Conservation (phyloP, 495 filamentous ascomycete genomes). For the Daldinia loculata region DNA sequence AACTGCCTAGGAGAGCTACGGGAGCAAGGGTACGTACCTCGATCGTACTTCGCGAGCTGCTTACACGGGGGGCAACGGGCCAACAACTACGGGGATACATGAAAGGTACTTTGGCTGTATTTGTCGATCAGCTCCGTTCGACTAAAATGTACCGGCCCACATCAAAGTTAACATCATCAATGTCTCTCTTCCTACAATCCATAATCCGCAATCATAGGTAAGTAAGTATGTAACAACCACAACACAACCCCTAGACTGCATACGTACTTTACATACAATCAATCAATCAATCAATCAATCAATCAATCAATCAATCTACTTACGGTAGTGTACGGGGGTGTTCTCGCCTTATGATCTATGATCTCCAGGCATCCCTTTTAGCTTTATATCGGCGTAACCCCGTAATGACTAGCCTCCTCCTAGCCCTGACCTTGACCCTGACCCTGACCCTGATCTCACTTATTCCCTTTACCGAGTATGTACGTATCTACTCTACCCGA, state of each 20-base stretch:
- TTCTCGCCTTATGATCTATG: constrained; percentile 40
- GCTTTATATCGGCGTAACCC: constrained; percentile 37
- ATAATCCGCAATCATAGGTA: neutral
- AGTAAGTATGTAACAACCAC: neutral
- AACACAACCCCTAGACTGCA: constrained; percentile 2
- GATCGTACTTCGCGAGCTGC: neutral
- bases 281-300: neutral
- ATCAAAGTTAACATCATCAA: constrained; percentile 30
- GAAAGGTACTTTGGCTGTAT: constrained; percentile 27
- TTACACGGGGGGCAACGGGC: neutral
- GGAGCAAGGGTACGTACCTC: neutral
- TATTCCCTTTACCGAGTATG: constrained; percentile 36
- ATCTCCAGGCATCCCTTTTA: constrained; percentile 32
- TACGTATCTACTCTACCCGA: constrained; percentile 22
- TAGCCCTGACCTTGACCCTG: constrained; percentile 3
- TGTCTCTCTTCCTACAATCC: constrained; percentile 21
- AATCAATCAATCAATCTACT: neutral
- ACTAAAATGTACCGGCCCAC: constrained; percentile 41
- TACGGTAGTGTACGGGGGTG: neutral
- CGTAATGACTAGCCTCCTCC: constrained; percentile 19
- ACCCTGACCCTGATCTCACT: constrained; percentile 19
- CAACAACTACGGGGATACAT: constrained; percentile 25
- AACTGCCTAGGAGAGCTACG: neutral
- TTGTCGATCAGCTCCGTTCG: constrained; percentile 42
- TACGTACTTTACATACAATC: constrained; percentile 1